phyloP scores from a whole-genome alignment of 139 green algal species.

The Zygnema cylindricum region DNA sequence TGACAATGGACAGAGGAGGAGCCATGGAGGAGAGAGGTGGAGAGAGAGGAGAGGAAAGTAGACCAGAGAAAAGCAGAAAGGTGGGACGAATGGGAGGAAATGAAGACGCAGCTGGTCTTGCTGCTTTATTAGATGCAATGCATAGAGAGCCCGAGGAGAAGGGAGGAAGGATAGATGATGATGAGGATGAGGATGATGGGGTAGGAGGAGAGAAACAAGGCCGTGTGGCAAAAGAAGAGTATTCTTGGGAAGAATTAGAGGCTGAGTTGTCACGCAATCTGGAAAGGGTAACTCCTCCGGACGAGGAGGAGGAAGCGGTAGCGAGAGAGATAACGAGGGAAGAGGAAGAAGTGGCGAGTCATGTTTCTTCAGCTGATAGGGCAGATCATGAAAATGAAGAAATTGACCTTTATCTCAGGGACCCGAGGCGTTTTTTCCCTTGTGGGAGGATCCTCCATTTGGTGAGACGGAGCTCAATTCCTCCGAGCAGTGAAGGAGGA shows the following conservation, averaged over 20 bases:
- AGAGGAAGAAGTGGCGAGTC: constrained; percentile 34
- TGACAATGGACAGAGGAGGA: constrained; percentile 29
- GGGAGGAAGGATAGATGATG: constrained; percentile 14
- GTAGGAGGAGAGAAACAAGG: not conserved
- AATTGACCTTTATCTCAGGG: not conserved
- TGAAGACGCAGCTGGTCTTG: constrained; percentile 31
- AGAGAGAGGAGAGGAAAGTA: constrained; percentile 15
- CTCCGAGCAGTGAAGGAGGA: not conserved
- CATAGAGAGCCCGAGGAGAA: not conserved
- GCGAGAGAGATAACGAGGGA: constrained; percentile 23
- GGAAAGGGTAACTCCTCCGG: not conserved
- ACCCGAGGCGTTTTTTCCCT: constrained; percentile 44
- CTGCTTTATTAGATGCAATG: constrained; percentile 31
- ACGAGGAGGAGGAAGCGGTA: constrained; percentile 30
- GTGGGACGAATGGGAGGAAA: not conserved
- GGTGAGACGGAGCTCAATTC: not conserved
- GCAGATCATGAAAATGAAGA: constrained; percentile 10
- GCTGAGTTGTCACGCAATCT: constrained; percentile 17
- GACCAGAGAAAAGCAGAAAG: not conserved
- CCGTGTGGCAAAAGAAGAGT: not conserved
- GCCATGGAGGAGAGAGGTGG: not conserved
- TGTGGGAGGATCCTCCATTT: constrained; percentile 46
- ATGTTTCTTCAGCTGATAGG: constrained; percentile 16
- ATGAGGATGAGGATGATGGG: not conserved
- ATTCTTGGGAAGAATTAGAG: constrained; percentile 43